phyloP scores from a whole-genome alignment of 2,329 filamentous ascomycete species.

The Fusarium metavorans region DNA sequence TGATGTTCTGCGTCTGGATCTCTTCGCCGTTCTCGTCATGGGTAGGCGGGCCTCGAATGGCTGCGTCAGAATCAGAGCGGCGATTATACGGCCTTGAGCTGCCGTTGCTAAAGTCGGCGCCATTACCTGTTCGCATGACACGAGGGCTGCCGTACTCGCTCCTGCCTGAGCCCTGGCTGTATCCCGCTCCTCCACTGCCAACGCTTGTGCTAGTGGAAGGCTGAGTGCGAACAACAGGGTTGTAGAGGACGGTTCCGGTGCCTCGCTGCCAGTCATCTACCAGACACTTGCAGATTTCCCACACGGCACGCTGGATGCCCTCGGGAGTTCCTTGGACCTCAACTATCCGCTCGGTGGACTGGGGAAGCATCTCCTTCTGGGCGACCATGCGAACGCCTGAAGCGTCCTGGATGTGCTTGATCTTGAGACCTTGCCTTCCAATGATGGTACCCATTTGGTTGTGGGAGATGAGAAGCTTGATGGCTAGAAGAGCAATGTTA shows the following conservation, averaged over 20 bases:
- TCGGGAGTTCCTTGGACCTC: slow-evolving; percentile 96
- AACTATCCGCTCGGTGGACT: slow-evolving; percentile 97
- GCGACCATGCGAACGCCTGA: slow-evolving; percentile 99
- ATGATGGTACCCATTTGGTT: slow-evolving; percentile 99
- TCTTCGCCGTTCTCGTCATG: slow-evolving; percentile 97
- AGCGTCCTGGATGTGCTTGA: slow-evolving; percentile 98
- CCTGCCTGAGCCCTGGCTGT: slow-evolving; percentile 57
- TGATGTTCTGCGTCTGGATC: slow-evolving; percentile 99
- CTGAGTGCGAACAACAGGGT: slow-evolving; percentile 91
- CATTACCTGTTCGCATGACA: slow-evolving; percentile 96
- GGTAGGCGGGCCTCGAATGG: slow-evolving; percentile 83
- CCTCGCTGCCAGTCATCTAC: slow-evolving; percentile 98
- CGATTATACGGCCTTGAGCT: slow-evolving; percentile 75
- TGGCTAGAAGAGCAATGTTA: slow-evolving; percentile 67
- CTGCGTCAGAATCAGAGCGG: slow-evolving; percentile 86
- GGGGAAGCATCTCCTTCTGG: slow-evolving; percentile 99
- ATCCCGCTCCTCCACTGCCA: slow-evolving; percentile 52
- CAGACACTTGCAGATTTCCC: slow-evolving; percentile 99
- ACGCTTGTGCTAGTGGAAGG: slow-evolving; percentile 62
- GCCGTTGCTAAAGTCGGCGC: slow-evolving; percentile 94
- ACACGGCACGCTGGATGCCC: slow-evolving; percentile 94
- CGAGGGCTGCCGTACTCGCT: slow-evolving; percentile 72
- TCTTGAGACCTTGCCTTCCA: slow-evolving; percentile 94
- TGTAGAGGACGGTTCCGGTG: slow-evolving; percentile 97
- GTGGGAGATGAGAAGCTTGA: slow-evolving; percentile 98